A percentile compares a stretch with the other conserved stretches of the same genome.
Conservation (phyloP, 176 grass and related monocot genomes). For the Zea mays region Zm-B73-REFERENCE-NAM-5.0 NC_050104.1:157771501-157772000, state of each 20-base stretch:
- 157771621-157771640: too few species aligned
- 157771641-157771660: too few species aligned
- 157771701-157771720: neutral
- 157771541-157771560: too few species aligned
- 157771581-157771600: too few species aligned
- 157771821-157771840: constrained; percentile 63
- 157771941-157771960: neutral
- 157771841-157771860: too few species aligned
- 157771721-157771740: neutral
- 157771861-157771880: constrained; percentile 91
- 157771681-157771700: too few species aligned
- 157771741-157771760: neutral
- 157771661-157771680: too few species aligned
- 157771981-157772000: neutral
- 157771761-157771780: neutral
- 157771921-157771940: neutral
- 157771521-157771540: too few species aligned
- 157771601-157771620: too few species aligned
- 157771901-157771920: neutral
- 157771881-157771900: constrained; percentile 39
- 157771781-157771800: neutral
- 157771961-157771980: neutral
- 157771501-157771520: too few species aligned
- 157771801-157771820: constrained; percentile 44
- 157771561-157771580: too few species aligned